phyloP scores from a whole-genome alignment of 2,329 filamentous ascomycete genomes.

The Exophiala dermatitidis region DNA sequence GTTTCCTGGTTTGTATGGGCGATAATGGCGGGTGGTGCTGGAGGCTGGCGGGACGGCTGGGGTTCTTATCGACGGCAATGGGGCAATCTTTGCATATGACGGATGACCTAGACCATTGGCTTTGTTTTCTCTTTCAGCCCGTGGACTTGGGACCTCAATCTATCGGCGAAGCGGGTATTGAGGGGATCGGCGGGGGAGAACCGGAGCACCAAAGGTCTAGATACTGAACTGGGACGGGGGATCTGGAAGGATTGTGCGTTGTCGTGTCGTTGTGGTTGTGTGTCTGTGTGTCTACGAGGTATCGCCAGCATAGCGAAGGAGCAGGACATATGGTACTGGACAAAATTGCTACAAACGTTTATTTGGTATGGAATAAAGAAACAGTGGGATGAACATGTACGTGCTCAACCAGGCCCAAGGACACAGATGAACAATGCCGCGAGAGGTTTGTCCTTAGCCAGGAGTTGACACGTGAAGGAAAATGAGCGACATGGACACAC shows the following conservation, averaged over 20 bases:
- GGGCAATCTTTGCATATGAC: constrained; percentile 25
- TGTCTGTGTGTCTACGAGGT: constrained; percentile 14
- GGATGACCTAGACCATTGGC: constrained; percentile 23
- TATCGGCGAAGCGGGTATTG: background rate
- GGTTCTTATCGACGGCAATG: constrained; percentile 15
- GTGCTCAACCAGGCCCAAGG: too few relatives aligned
- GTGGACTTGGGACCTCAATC: constrained; percentile 6
- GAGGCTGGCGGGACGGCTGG: constrained; percentile 14
- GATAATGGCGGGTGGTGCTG: constrained; percentile 25
- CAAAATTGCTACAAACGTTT: background rate
- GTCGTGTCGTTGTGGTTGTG: constrained; percentile 3
- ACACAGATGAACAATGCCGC: too few relatives aligned
- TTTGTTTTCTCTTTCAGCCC: constrained; percentile 14
- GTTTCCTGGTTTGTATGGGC: constrained; percentile 24
- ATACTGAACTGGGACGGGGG: constrained; percentile 17
- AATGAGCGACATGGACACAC: background rate
- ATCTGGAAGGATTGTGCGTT: constrained; percentile 4
- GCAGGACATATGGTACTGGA: constrained; percentile 1
- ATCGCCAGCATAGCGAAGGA: constrained; percentile 24
- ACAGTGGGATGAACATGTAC: too few relatives aligned
- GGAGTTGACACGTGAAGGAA: too few relatives aligned
- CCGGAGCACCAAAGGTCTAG: constrained; percentile 20
- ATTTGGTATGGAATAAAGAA: constrained; percentile 5
- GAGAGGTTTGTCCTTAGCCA: too few relatives aligned
- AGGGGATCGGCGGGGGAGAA: constrained; percentile 7